Evolutionary conservation across 176 grass and related monocot species (phyloP).

Genomic region (Sorghum bicolor): Sorghum_bicolor_NCBIv3 NC_012870.2:31905001-31905500

Average conservation of each 20-base stretch:
- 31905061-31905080: conserved; percentile 27
- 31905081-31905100: neutral
- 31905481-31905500: no score
- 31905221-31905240: neutral
- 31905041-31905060: conserved; percentile 7
- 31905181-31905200: conserved; percentile 23
- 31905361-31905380: no score
- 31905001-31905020: conserved; percentile 12
- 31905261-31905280: neutral
- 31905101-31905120: conserved; percentile 4
- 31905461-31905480: no score
- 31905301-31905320: neutral
- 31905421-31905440: no score
- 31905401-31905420: no score
- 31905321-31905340: conserved; percentile 21
- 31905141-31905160: conserved; percentile 17
- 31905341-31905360: neutral
- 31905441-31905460: no score
- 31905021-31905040: neutral
- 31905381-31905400: no score
- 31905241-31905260: neutral
- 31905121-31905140: conserved; percentile 30
- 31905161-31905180: neutral
- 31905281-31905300: neutral
- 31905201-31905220: neutral